Evolutionary conservation across 1,284 basidiomycete species (phyloP).

Genomic region (Cryptococcus depauperatus): DNA sequence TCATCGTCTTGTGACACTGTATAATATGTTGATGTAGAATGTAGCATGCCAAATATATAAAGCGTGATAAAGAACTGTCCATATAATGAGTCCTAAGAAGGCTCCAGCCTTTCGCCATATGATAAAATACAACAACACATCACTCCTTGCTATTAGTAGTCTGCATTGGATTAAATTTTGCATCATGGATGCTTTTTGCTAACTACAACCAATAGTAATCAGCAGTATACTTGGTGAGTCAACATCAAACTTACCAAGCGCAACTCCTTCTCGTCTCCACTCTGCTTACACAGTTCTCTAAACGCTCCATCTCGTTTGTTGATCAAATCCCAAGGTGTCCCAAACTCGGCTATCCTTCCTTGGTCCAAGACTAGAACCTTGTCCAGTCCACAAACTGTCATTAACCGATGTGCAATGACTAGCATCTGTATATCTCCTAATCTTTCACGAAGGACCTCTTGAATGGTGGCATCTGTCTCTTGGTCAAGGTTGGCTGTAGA

Average conservation of each 20-base stretch:
- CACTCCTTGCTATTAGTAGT: not conserved
- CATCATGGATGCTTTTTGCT: not conserved
- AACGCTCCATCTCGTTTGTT: constrained; percentile 42
- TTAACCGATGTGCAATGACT: constrained; percentile 49
- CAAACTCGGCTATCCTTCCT: constrained; percentile 48
- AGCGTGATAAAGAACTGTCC: not conserved
- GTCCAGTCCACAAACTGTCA: constrained; percentile 48
- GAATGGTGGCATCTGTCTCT: constrained; percentile 47
- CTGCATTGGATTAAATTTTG: not conserved
- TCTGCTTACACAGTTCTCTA: constrained; percentile 43
- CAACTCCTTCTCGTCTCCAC: constrained; percentile 41
- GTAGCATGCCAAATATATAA: not conserved
- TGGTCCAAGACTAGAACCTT: constrained; percentile 49
- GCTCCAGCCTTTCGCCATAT: no score
- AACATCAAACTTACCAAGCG: constrained; percentile 23
- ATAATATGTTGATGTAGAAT: not conserved
- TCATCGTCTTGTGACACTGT: not conserved
- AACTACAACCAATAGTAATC: not conserved
- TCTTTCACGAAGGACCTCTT: constrained; percentile 45
- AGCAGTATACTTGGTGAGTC: not conserved
- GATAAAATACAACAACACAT: no score
- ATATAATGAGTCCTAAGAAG: no score
- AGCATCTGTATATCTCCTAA: constrained; percentile 44
- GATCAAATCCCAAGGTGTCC: constrained; percentile 47
- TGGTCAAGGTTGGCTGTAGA: constrained; percentile 48